These are phyloP conservation scores for Diaporthe citri DNA, from an alignment of 2,329 filamentous ascomycete species.

Conservation along the genomic window DNA sequence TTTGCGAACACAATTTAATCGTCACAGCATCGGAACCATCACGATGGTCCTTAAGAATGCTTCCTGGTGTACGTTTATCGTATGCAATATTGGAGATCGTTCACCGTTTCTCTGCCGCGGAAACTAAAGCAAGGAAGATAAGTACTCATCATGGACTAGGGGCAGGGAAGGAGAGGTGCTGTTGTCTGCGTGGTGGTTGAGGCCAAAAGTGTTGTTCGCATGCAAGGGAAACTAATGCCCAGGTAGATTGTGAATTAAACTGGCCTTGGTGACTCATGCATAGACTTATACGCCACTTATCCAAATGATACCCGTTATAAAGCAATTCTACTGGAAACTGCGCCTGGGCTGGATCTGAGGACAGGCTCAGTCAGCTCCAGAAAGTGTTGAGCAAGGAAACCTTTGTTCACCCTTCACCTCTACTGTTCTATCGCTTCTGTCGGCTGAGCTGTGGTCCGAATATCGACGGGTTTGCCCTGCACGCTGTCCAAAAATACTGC, in stretches of 20 bases:
- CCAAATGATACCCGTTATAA: no score
- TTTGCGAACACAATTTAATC: not conserved
- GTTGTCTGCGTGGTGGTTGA: not conserved
- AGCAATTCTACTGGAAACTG: not conserved
- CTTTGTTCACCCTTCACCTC: not conserved
- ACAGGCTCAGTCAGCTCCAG: not conserved
- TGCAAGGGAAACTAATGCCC: not conserved
- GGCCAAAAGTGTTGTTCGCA: not conserved
- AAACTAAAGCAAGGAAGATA: not conserved
- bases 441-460: not conserved
- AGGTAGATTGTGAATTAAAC: not conserved
- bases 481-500: constrained; percentile 1
- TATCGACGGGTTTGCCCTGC: not conserved
- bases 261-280: not conserved
- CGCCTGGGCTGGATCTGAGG: not conserved
- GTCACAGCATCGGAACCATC: not conserved
- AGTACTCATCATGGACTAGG: not conserved
- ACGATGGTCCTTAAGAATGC: not conserved
- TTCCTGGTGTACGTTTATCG: not conserved
- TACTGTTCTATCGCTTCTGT: not conserved
- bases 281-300: no score
- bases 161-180: not conserved
- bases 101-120: not conserved
- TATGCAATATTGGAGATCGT: not conserved
- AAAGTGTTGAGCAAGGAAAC: not conserved